Percentiles rank a stretch among this genome's conserved stretches.
Evolutionary conservation across 352 stramenopile genomes (phyloP).

Genomic region (Pythium vanterpoolii): DNA sequence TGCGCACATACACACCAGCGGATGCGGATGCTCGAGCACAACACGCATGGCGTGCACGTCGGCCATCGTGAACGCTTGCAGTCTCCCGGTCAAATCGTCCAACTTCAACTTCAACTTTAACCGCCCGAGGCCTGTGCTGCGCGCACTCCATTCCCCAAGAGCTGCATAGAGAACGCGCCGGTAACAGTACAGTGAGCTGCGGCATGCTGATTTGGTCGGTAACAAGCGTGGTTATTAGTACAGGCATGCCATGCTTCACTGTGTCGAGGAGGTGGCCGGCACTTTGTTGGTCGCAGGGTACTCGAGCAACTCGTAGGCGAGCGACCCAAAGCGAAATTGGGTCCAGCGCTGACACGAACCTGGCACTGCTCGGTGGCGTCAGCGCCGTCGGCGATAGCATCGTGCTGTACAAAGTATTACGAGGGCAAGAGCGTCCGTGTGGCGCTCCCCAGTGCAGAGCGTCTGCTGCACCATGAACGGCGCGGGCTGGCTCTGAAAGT

Average conservation of each 20-base stretch:
- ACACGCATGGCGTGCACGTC: background rate
- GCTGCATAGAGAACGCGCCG: background rate
- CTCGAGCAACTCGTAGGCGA: background rate
- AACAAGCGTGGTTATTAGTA: background rate
- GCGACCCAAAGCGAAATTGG: background rate
- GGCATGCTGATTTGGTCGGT: background rate
- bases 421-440: background rate
- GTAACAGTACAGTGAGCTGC: background rate
- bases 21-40: background rate
- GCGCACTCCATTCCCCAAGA: background rate
- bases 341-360: background rate
- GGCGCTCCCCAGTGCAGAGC: background rate
- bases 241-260: background rate
- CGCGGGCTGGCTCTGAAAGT: background rate
- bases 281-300: background rate
- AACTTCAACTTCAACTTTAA: background rate
- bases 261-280: background rate
- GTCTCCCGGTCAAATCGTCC: background rate
- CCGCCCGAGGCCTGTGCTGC: background rate
- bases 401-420: background rate
- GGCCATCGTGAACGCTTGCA: background rate
- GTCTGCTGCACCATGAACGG: background rate
- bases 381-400: background rate
- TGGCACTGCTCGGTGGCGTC: background rate
- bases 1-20: background rate